Conservation (phyloP, 1,139 yeast genomes). For the Protomyces inouyei region DNA sequence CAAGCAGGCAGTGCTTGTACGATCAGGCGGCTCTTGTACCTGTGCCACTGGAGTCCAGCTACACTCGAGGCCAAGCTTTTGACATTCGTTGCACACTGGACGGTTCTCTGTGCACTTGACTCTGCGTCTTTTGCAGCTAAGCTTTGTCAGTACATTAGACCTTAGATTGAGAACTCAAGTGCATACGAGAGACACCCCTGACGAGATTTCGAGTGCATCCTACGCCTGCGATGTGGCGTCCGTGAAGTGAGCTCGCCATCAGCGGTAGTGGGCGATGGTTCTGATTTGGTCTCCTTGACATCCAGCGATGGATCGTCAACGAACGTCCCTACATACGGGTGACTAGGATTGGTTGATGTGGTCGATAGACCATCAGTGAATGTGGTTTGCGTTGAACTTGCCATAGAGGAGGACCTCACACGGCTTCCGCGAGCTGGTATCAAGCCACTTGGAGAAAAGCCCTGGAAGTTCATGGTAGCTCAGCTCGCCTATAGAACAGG, state of each 20-base stretch:
- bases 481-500: too few species aligned
- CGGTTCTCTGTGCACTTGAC: constrained; percentile 49
- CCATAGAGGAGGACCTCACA: not conserved
- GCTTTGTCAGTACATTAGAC: too few species aligned
- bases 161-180: too few species aligned
- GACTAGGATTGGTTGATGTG: not conserved
- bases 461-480: too few species aligned
- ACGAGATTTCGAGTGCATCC: constrained; percentile 32
- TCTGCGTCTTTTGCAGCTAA: constrained; percentile 46
- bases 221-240: constrained; percentile 30
- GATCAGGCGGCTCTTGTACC: not conserved
- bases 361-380: not conserved
- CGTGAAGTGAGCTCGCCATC: too few species aligned
- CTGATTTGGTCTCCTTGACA: too few species aligned
- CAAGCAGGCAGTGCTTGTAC: not conserved
- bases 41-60: constrained; percentile 7
- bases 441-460: too few species aligned
- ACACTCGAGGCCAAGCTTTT: constrained; percentile 18
- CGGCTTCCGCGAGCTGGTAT: not conserved
- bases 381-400: not conserved
- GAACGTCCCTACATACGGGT: not conserved
- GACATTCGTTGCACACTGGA: constrained; percentile 36
- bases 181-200: constrained; percentile 40
- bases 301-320: not conserved
- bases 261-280: too few species aligned